Evolutionary conservation across 768 basidiomycete genomes (phyloP), one percentile per base, ranked within the genome.

Genomic region (Leccinum rimulosum): DNA sequence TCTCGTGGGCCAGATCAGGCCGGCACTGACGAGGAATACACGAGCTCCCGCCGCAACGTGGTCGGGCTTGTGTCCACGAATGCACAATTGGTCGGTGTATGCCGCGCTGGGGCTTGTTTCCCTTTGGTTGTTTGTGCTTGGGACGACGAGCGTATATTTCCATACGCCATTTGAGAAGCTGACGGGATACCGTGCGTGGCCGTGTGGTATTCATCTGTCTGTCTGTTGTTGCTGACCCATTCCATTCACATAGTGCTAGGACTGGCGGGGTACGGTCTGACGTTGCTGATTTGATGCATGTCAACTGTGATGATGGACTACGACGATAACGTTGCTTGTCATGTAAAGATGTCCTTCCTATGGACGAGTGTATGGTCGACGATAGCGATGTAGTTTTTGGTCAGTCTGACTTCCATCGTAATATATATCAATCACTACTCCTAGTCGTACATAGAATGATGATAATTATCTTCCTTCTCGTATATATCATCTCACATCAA

Each of bases 151-250:
- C 35, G 35, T 36, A 14, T 36, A 36, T 36, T 14, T 36, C 35
- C 35, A 36, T 36, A 36, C 88, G 4, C 91, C 93, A 1, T 73
- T 80, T 14, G 95, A 98, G 77, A 98, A 98, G 76, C 60, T 93
- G 35, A 85, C 88, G 2, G 96, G 95, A 14, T 89, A 88, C 59
- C 40, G 94, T 95, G 69, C 69, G 91, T 36, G 35, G 14, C 35
- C 14, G 14, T 36, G 35, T 36, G 14, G 35, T 2, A 36, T 36
- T 6, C 84, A 3, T 28, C 10, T 19, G 53, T 9, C 25, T 27
- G 6, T 6, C 14, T 28, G n/a, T 11, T 2, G 0, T 27, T 36
- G 33, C 33, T 33, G 33, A 33, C 33, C 33, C 33, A 4, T 5
- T 33, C 5, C 33, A 33, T 12, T 38, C 51, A 56, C 40, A 10